Evolutionary conservation across 2,329 filamentous ascomycete genomes (phyloP).

Genomic region (Helotiales sp.): DNA sequence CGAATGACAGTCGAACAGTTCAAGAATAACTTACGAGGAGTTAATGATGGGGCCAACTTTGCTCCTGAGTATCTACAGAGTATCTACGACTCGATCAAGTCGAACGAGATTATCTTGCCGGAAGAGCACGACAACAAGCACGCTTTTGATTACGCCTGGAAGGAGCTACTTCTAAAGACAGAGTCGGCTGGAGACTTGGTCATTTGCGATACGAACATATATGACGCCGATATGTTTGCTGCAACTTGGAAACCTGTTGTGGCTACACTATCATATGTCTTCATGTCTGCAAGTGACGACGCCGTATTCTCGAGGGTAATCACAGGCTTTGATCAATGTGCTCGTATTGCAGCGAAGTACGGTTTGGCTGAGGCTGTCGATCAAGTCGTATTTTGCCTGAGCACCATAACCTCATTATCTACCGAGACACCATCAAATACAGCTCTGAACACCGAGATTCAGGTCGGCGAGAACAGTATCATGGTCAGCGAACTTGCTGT

Average conservation of each 20-base stretch:
- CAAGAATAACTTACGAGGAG: constrained; percentile 82
- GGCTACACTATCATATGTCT: constrained; percentile 94
- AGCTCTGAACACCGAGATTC: constrained; percentile 89
- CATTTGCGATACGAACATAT: constrained; percentile 88
- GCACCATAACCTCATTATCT: constrained; percentile 86
- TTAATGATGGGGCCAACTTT: constrained; percentile 86
- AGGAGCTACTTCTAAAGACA: constrained; percentile 85
- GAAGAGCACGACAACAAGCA: constrained; percentile 97
- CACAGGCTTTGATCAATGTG: constrained; percentile 93
- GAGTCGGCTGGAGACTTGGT: constrained; percentile 71
- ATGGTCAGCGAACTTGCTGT: constrained; percentile 99
- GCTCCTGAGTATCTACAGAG: constrained; percentile 76
- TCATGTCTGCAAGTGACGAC: constrained; percentile 98
- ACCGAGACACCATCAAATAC: constrained; percentile 78
- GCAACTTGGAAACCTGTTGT: constrained; percentile 95
- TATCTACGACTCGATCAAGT: constrained; percentile 89
- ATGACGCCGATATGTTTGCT: constrained; percentile 96
- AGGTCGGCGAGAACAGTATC: constrained; percentile 85
- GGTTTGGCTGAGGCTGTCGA: constrained; percentile 83
- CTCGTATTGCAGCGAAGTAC: constrained; percentile 86
- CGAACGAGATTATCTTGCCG: constrained; percentile 92
- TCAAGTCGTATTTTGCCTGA: constrained; percentile 86
- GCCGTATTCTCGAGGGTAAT: constrained; percentile 92
- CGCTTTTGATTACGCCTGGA: constrained; percentile 97
- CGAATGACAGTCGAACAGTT: constrained; percentile 88